Evolutionary conservation across 345 rosid genomes (phyloP).

Genomic region (Theobroma cacao): DNA sequence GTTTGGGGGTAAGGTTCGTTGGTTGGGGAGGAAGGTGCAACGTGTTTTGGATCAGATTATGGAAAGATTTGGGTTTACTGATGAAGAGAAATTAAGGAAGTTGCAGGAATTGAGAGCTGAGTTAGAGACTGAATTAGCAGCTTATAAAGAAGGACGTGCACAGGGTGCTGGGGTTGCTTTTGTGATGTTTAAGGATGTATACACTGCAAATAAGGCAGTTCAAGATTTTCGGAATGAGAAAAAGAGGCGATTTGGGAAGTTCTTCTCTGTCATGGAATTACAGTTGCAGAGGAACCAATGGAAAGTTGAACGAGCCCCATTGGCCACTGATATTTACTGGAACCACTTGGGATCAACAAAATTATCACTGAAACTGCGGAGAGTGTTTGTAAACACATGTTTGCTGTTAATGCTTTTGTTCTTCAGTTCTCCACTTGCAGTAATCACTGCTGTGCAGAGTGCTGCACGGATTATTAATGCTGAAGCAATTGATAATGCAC

Average conservation of each 20-base stretch:
- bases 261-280: constrained; percentile 80
- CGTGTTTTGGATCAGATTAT: constrained; percentile 39
- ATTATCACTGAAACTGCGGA: constrained; percentile 57
- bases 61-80: constrained; percentile 58
- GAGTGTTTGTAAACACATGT: constrained; percentile 82
- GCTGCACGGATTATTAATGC: constrained; percentile 88
- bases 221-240: constrained; percentile 80
- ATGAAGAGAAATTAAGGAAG: constrained; percentile 67
- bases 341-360: constrained; percentile 88
- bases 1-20: constrained; percentile 16
- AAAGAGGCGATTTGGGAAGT: constrained; percentile 78
- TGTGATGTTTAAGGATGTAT: constrained; percentile 88
- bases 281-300: constrained; percentile 92
- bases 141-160: constrained; percentile 77
- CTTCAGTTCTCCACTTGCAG: constrained; percentile 92
- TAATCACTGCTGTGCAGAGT: constrained; percentile 74
- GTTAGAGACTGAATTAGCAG: constrained; percentile 63
- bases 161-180: constrained; percentile 93
- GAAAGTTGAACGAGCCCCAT: constrained; percentile 96
- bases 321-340: constrained; percentile 97
- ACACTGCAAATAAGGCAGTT: constrained; percentile 90
- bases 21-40: constrained; percentile 41
- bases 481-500: constrained; percentile 91
- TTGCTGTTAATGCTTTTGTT: constrained; percentile 78
- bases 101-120: constrained; percentile 77